Evolutionary conservation across 2,329 filamentous ascomycete genomes (phyloP).

Genomic region (Colletotrichum simmondsii): DNA sequence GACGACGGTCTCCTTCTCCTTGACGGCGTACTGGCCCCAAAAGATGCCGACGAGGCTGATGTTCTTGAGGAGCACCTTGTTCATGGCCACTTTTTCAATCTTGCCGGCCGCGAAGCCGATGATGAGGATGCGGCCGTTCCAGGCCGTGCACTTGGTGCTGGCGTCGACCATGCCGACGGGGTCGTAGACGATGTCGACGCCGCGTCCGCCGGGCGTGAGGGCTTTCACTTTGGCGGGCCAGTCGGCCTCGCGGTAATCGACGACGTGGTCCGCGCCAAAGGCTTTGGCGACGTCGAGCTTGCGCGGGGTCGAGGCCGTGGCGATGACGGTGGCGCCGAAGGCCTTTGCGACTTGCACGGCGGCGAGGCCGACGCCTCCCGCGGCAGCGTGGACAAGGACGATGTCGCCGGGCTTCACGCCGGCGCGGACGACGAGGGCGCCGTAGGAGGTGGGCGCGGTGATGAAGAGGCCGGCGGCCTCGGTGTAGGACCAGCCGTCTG

Average conservation of each 20-base stretch:
- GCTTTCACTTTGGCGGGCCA: constrained; percentile 79
- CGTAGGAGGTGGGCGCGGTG: constrained; percentile 91
- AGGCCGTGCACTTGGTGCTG: constrained; percentile 90
- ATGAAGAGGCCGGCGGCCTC: constrained; percentile 92
- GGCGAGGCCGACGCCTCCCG: constrained; percentile 89
- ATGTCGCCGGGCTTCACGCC: constrained; percentile 82
- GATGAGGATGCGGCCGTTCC: constrained; percentile 89
- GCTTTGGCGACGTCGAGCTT: constrained; percentile 83
- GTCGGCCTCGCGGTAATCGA: constrained; percentile 77
- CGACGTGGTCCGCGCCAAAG: constrained; percentile 86
- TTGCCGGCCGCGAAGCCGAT: constrained; percentile 77
- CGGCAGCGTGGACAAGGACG: constrained; percentile 91
- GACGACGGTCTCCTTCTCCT: constrained; percentile 77
- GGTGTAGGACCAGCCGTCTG: constrained; percentile 82
- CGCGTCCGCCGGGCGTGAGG: constrained; percentile 75
- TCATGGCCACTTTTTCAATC: constrained; percentile 93
- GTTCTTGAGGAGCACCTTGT: constrained; percentile 93
- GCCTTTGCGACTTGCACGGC: constrained; percentile 96
- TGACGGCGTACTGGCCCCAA: constrained; percentile 86
- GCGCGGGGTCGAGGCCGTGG: constrained; percentile 83
- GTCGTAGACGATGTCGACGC: constrained; percentile 95
- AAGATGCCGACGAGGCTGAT: constrained; percentile 89
- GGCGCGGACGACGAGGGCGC: constrained; percentile 81
- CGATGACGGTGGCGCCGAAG: constrained; percentile 90
- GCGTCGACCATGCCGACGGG: constrained; percentile 90